A percentile compares a stretch with the other conserved stretches of the same genome.
Conservation (phyloP, 345 rosid species). For the Sonneratia alba region DNA sequence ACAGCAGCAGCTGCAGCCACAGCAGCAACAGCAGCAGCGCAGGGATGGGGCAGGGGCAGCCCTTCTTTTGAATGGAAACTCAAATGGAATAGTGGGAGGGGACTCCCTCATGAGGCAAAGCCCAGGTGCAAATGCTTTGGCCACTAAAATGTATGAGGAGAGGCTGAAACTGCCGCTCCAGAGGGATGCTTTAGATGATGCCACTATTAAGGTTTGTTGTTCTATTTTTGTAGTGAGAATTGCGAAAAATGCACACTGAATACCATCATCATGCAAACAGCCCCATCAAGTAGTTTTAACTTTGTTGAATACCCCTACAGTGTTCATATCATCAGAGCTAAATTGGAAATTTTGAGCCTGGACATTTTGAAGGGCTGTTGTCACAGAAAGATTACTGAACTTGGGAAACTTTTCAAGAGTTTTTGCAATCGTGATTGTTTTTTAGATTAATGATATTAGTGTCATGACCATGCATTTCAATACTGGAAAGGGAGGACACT, state of each 20-base stretch:
- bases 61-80: conserved; percentile 63
- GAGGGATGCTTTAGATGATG: conserved; percentile 85
- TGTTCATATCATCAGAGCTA: background rate
- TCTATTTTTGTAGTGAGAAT: conserved; percentile 10
- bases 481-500: too few relatives aligned
- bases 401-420: background rate
- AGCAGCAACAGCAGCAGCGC: conserved; percentile 59
- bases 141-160: conserved; percentile 87
- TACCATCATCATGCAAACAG: background rate
- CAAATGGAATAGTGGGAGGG: conserved; percentile 73
- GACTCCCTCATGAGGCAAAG: conserved; percentile 61
- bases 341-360: too few relatives aligned
- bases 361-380: too few relatives aligned
- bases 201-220: conserved; percentile 37
- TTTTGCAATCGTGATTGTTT: background rate
- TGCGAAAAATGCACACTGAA: background rate
- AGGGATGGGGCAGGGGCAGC: conserved; percentile 41
- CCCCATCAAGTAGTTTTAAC: background rate
- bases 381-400: too few relatives aligned
- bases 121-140: conserved; percentile 70
- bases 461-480: background rate
- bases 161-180: conserved; percentile 62
- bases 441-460: background rate
- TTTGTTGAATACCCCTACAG: background rate
- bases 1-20: too few relatives aligned